Evolutionary conservation across 2,329 filamentous ascomycete genomes (phyloP).

Genomic region (Bertia moriformis): DNA sequence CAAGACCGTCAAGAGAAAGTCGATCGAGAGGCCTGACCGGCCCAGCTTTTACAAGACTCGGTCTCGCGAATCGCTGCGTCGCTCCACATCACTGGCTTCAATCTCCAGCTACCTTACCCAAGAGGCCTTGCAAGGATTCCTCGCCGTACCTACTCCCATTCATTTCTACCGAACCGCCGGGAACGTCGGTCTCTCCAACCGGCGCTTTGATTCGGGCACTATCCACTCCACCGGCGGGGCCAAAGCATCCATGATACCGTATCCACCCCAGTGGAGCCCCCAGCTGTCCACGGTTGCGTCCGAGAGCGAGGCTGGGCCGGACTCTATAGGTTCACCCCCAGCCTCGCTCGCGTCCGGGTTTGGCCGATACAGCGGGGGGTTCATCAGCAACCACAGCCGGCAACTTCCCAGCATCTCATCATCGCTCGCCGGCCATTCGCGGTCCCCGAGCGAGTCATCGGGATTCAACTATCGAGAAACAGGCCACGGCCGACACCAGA

Average conservation of each 20-base stretch:
- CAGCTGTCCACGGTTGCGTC: constrained; percentile 51
- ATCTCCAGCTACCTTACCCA: constrained; percentile 37
- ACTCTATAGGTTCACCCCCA: constrained; percentile 30
- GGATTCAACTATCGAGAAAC: no score
- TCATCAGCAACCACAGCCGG: constrained; percentile 32
- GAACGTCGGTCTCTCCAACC: neutral
- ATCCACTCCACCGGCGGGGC: constrained; percentile 10
- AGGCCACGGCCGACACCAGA: constrained; percentile 26
- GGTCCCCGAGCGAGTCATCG: no score
- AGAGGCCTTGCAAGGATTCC: constrained; percentile 24
- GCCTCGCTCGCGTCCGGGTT: constrained; percentile 19
- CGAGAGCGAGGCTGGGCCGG: constrained; percentile 39
- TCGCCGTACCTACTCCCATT: constrained; percentile 22
- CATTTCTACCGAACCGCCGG: constrained; percentile 15
- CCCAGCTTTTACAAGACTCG: constrained; percentile 31
- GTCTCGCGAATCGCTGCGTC: constrained; percentile 36
- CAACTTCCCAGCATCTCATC: constrained; percentile 43
- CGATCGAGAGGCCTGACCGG: constrained; percentile 31
- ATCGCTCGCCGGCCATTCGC: constrained; percentile 10
- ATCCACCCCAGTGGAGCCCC: constrained; percentile 46
- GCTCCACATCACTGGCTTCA: constrained; percentile 33
- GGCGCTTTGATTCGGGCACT: constrained; percentile 18
- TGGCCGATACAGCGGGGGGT: constrained; percentile 32
- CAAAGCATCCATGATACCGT: constrained; percentile 22
- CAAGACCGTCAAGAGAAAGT: constrained; percentile 27